Evolutionary conservation across 768 basidiomycete genomes (phyloP), one percentile per base, ranked within the genome.

Genomic region (Leccinum arenicola): DNA sequence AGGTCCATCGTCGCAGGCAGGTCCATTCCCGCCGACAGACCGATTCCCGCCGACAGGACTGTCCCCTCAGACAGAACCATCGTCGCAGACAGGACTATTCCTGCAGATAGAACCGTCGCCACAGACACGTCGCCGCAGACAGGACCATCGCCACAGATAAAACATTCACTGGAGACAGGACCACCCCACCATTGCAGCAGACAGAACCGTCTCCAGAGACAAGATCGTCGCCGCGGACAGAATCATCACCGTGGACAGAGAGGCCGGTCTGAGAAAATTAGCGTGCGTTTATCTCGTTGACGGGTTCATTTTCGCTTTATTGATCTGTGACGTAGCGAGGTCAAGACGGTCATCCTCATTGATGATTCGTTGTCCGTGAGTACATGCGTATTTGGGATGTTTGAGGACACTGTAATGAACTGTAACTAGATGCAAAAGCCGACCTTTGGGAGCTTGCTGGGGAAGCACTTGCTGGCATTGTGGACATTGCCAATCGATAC

Each of bases 401-500:
- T 33, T 33, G 33, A 33, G 19, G 14, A 7, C 29, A 14, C 6
- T 31, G 17, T 10, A 25, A 43, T 58, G 57, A 62, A 33, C 21
- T 3, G 11, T 12, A 12, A 35, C 29, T 55, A 76, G 76, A 78
- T 80, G 78, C 56, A 65, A 77, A 75, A 48, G 76, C 74, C 33
- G 60, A 56, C 23, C 69, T 76, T 11, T 80, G 80, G 80, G 47
- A 55, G 21, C 74, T 68, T 56, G 66, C 78, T 1, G 61, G 75
- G 77, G 77, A 77, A 35, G 78, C 80, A 2, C 71, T 81, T 21
- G 76, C 69, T 45, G 78, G 73, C 49, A 70, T 80, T 19, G 71
- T 75, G 6, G 74, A 78, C 40, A 62, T 75, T 4, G 73, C 76
- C 23, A 72, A 68, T 29, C 61, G 66, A 36, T 75, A 76, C 50